Evolutionary conservation across 352 stramenopile genomes (phyloP).

Genomic region (Pythium grandisporangium): DNA sequence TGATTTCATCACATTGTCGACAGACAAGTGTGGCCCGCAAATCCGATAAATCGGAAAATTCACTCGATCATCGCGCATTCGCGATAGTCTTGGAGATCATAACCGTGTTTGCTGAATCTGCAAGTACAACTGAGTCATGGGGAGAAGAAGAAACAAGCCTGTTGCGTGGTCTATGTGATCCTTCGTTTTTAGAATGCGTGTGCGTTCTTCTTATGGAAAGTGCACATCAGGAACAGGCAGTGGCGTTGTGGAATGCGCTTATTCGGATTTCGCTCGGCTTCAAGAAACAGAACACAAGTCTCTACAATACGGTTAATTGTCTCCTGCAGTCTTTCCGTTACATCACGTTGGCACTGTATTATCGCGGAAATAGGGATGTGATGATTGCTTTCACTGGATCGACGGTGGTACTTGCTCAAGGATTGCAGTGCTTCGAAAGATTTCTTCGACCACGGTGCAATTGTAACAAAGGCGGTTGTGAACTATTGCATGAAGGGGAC

Average conservation of each 20-base stretch:
- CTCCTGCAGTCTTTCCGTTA: conserved; percentile 44
- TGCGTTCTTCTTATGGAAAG: conserved; percentile 22
- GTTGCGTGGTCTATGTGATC: conserved; percentile 18
- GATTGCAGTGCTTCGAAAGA: conserved; percentile 15
- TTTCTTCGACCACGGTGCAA: conserved; percentile 10
- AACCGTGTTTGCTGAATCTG: conserved; percentile 12
- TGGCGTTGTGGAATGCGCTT: conserved; percentile 30
- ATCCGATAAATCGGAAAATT: conserved; percentile 2
- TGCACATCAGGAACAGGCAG: conserved; percentile 19
- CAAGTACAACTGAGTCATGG: background rate
- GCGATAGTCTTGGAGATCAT: conserved; percentile 32
- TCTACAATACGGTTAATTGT: conserved; percentile 41
- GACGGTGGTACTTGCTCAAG: conserved; percentile 13
- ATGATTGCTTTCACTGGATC: conserved; percentile 16
- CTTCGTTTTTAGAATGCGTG: conserved; percentile 32
- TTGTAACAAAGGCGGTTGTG: too few relatives aligned
- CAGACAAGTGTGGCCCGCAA: conserved; percentile 13
- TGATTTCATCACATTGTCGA: conserved; percentile 48
- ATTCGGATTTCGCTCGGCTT: conserved; percentile 19
- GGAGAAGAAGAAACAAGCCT: conserved; percentile 19
- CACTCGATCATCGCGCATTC: conserved; percentile 22
- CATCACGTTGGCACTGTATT: conserved; percentile 28
- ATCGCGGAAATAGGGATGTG: conserved; percentile 14
- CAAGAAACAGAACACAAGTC: conserved; percentile 22
- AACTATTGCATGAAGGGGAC: too few relatives aligned